Percentiles rank a stretch among this genome's conserved stretches.
Evolutionary conservation across 345 rosid species (phyloP).

Genomic region (Crucihimalaya himalaica): DNA sequence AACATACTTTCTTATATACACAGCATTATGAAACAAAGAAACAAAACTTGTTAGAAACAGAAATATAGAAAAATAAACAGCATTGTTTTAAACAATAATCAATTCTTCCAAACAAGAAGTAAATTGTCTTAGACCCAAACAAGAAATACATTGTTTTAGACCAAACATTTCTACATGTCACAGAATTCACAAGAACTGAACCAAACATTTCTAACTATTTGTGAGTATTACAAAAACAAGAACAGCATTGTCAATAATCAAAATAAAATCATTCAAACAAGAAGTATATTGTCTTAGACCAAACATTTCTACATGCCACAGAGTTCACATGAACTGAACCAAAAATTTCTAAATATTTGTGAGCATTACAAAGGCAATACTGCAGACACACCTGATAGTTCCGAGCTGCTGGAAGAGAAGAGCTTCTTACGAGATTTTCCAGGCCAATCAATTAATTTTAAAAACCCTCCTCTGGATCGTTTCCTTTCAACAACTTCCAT

Average conservation of each 20-base stretch:
- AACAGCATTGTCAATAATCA: too few species aligned
- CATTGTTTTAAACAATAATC: too few species aligned
- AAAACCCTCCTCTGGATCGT: conserved; percentile 69
- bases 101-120: neutral
- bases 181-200: conserved; percentile 1
- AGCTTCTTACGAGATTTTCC: conserved; percentile 82
- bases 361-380: conserved; percentile 5
- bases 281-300: neutral
- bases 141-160: neutral
- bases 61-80: neutral
- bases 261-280: too few species aligned
- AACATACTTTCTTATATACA: neutral
- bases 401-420: conserved; percentile 54
- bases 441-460: conserved; percentile 78
- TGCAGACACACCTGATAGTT: conserved; percentile 50
- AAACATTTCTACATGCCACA: neutral
- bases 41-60: neutral
- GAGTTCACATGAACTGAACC: conserved; percentile 4
- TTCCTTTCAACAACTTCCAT: conserved; percentile 77
- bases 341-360: neutral
- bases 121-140: neutral
- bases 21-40: neutral
- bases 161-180: neutral
- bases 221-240: too few species aligned
- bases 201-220: too few species aligned